Evolutionary conservation across 1,139 yeast genomes (phyloP), one percentile per base, ranked within the genome.

Genomic region (Kluyveromyces sp.): DNA sequence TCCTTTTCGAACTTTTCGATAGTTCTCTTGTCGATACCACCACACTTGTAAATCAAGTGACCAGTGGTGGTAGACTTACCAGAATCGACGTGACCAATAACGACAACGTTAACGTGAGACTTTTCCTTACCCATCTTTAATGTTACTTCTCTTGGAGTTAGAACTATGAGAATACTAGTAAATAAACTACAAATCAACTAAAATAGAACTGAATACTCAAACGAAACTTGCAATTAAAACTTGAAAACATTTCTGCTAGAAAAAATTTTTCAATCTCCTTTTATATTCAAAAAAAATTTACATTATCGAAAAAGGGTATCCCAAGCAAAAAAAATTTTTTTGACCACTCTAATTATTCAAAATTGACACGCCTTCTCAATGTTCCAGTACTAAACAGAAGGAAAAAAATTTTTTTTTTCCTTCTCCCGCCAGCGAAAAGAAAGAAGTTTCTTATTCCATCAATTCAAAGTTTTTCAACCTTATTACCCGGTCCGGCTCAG

Each of bases 51-150:
- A 73, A 90, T 90, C 79, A 90, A 86, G 83, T 89, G 96, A 77
- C 96, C 97, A 72, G 97, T 89, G 75, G 96, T 87, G 72, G 96
- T 88, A 61, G 96, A 88, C 78, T 88, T 88, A 79, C 96, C 96
- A 65, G 96, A 88, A 79, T 88, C 96, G 96, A 88, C 96, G 94
- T 89, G 97, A 77, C 97, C 97, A 75, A 90, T 90, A 73, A 90
- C 97, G 76, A 90, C 97, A 78, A 90, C 92, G 95, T 90, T 90
- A 77, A 90, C 85, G 87, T 90, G 97, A 77, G 80, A 71, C 85
- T 88, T 89, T 71, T 83, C 96, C 77, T 87, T 87, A 81, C 96
- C 92, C 90, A 63, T 63, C 55, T 56, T 60, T 48, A 46, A 45
- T 39, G 45, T 45, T 45, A 45, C 34, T 28, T 39, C 34, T 40